These are phyloP conservation scores for Diutina catenulata DNA, from an alignment of 1,139 yeast genomes.

Conservation along the genomic window DNA sequence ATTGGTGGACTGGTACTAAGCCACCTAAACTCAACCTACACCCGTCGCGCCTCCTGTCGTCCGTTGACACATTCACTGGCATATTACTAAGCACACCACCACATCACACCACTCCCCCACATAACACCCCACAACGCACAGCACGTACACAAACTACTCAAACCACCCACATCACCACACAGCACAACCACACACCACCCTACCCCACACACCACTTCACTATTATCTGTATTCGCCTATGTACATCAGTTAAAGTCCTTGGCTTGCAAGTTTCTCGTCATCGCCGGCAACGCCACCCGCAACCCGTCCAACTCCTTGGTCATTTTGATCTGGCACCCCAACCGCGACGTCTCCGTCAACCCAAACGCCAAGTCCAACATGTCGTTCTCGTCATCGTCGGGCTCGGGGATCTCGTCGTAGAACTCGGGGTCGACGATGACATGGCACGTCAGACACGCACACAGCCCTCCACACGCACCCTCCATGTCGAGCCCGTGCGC, in stretches of 20 bases:
- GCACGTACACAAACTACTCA: too few species aligned
- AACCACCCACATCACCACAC: too few species aligned
- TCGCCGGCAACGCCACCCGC: constrained; percentile 92
- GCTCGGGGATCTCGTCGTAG: constrained; percentile 87
- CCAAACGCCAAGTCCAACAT: constrained; percentile 98
- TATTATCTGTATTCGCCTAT: too few species aligned
- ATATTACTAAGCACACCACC: too few species aligned
- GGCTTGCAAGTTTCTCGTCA: constrained; percentile 85
- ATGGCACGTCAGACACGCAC: constrained; percentile 98
- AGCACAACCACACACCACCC: too few species aligned
- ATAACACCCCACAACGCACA: too few species aligned
- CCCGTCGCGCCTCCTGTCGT: too few species aligned
- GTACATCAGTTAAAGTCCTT: constrained; percentile 44
- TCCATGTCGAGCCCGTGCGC: constrained; percentile 91
- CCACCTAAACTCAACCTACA: too few species aligned
- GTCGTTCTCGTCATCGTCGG: constrained; percentile 95
- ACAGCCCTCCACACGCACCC: constrained; percentile 98
- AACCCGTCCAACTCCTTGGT: constrained; percentile 83
- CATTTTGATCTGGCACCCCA: constrained; percentile 92
- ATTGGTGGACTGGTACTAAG: too few species aligned
- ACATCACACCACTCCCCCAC: too few species aligned
- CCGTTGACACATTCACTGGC: too few species aligned
- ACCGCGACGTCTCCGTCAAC: constrained; percentile 85
- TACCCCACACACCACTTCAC: too few species aligned
- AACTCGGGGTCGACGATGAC: constrained; percentile 90